phyloP scores from a whole-genome alignment of 1,139 yeast genomes.

The Nakaseomyces nivariensis region DNA sequence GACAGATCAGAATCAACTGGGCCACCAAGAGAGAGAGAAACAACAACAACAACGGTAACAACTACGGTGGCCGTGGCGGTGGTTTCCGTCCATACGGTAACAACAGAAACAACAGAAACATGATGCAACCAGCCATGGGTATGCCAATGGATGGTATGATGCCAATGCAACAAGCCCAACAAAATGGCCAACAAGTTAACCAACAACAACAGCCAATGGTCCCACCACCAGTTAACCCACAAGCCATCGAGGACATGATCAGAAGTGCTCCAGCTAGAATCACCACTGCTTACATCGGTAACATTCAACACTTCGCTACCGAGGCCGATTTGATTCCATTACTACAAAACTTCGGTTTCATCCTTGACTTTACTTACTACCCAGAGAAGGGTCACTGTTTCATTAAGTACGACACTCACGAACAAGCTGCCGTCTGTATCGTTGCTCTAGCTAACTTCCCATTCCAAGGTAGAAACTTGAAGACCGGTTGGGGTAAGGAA shows the following conservation, averaged over 20 bases:
- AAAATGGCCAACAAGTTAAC: conserved; percentile 6
- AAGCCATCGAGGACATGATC: conserved; percentile 57
- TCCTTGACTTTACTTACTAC: conserved; percentile 70
- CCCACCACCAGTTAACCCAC: conserved; percentile 36
- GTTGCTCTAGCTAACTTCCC: conserved; percentile 69
- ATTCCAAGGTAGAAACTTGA: conserved; percentile 68
- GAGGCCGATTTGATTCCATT: conserved; percentile 69
- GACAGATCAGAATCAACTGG: conserved; percentile 81
- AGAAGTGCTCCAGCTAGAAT: conserved; percentile 66
- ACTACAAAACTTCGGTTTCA: conserved; percentile 69
- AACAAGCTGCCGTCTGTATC: conserved; percentile 80
- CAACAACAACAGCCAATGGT: conserved; percentile 20
- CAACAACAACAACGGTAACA: conserved; percentile 16
- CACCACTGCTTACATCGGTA: conserved; percentile 83
- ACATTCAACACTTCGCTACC: conserved; percentile 66
- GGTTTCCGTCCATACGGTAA: conserved; percentile 13
- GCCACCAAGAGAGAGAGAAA: conserved; percentile 61
- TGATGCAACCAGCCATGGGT: conserved; percentile 19
- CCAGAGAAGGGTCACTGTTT: conserved; percentile 56
- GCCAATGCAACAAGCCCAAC: conserved; percentile 11
- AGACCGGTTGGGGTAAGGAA: conserved; percentile 84
- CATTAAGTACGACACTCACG: conserved; percentile 79
- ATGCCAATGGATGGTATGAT: conserved; percentile 18
- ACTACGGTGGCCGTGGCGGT: conserved; percentile 19
- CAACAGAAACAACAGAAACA: conserved; percentile 12